Percentiles rank a stretch among this genome's conserved stretches.
Conservation (phyloP, 805 yeast species). For the Hanseniaspora occidentalis region DNA sequence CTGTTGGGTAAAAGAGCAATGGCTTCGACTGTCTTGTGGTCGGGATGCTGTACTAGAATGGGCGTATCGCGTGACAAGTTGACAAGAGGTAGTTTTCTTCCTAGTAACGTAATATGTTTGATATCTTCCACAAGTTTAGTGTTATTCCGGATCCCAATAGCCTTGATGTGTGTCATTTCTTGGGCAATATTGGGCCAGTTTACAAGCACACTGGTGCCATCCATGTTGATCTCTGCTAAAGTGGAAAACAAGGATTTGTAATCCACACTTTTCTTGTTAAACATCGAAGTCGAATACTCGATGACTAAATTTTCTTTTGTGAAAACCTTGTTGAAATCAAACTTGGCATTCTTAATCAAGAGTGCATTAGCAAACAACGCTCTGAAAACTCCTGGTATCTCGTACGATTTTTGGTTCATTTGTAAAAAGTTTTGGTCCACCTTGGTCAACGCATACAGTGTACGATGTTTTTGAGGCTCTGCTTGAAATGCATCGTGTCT, state of each 20-base stretch:
- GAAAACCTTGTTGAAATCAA: background rate
- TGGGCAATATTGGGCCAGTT: background rate
- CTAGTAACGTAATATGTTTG: background rate
- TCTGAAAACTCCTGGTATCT: background rate
- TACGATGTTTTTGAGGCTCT: background rate
- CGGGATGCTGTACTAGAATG: background rate
- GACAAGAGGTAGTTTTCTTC: background rate
- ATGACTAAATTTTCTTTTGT: background rate
- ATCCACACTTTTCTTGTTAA: background rate
- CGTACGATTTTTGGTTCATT: background rate
- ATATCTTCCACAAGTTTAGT: background rate
- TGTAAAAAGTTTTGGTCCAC: background rate
- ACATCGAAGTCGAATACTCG: background rate
- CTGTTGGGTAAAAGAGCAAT: constrained; percentile 1
- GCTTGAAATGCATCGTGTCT: background rate
- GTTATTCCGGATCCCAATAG: background rate
- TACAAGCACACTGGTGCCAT: background rate
- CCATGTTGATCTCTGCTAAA: background rate
- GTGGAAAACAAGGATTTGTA: background rate
- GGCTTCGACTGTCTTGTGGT: background rate
- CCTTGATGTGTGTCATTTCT: background rate
- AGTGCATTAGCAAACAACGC: background rate
- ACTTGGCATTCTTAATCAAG: background rate
- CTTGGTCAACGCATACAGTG: background rate
- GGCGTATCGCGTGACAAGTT: background rate